Evolutionary conservation across 441 rosid species (phyloP), one percentile per base, ranked within the genome.

Genomic region (Jatropha podagrica): DNA sequence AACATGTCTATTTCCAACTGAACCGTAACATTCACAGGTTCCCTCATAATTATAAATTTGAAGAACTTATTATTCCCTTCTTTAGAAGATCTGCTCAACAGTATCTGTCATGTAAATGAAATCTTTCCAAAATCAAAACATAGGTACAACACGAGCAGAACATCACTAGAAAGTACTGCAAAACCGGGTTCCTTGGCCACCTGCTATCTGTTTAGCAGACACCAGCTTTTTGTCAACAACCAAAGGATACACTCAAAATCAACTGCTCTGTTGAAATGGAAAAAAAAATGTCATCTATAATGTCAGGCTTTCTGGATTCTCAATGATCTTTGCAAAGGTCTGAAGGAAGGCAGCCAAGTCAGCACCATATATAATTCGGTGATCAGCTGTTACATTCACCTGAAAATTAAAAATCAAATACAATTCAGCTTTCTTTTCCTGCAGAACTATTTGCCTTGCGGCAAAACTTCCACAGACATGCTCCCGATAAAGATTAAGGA

Each of bases 371-470:
- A 92, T 71, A 44, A 94, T 91, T 40, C 95, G 88, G 86, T 94
- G 97, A 86, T 96, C 98, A 13, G 97, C 97, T n/a, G 99, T 94
- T 76, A 94, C 98, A 78, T 96, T 96, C 84, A 96, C 97, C 98
- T 96, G 92, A 71, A 77, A 72, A 44, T 60, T 70, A 80, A 54
- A 40, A 69, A 52, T 56, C 41, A 69, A 51, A 37, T n/a, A 67
- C 76, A 59, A 44, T 66, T 56, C 63, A 75, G 65, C 73, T 42
- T 42, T n/a, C 62, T 10, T 69, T 9, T 27, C 71, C 58, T 27
- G 46, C 46, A 26, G 59, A 52, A 60, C 14, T 32, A 66, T 58
- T 46, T 42, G 17, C 40, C 49, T 5, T 15, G 5, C 51, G 48
- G 40, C 11, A 77, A 40, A 73, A 10, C 23, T 49, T 37, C 17